Base-by-base conservation (phyloP, 1,139 yeast genomes). In the Hyphopichia wangnamkhiaoensis region DNA sequence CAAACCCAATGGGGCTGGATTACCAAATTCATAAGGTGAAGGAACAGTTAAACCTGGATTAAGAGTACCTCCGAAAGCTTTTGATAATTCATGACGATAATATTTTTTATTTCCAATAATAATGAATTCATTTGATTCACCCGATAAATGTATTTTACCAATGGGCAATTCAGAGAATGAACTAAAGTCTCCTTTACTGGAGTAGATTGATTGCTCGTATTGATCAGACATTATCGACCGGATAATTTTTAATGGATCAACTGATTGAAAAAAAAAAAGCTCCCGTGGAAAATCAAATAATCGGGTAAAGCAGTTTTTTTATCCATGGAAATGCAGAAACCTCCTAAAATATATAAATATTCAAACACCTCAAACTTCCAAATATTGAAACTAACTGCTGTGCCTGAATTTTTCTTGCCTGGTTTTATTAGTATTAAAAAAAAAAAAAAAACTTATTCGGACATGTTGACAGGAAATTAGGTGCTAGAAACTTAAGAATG, bases 1-100 rank as follows among this genome's bases (percentile, higher is more conserved):
- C 41, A 80, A 65, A 2, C 84, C 85, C 45, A 80, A 60, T 4
- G 87, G 84, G 21, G 79, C 79, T 0, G 86, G 84, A 49, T 80
- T 80, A 27, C 76, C 84, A 42, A 71, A 60, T 30, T 55, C 45
- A 38, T 60, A 46, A 13, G 49, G 45, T 8, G 70, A 64, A 36
- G 42, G 44, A 29, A 71, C 68, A 1, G 66, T 37, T 15, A 58
- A 52, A 31, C 67, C 72, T 4, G 67, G 67, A 40, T 59, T 65
- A 50, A 68, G 59, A 10, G 63, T 54, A 57, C 74, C 73, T 38
- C 71, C 74, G 37, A 68, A 68, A 18, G 76, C 77, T 27, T 50
- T 46, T 65, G 63, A 56, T 47, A 71, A 65, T 46, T 71, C 76
- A 39, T 60, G 61, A 31, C 58, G 53, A 39, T 58, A 58, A 50